A percentile compares a stretch with the other conserved stretches of the same genome.
Conservation (phyloP, 2,329 filamentous ascomycete genomes). For the Claviceps spartinae region DNA sequence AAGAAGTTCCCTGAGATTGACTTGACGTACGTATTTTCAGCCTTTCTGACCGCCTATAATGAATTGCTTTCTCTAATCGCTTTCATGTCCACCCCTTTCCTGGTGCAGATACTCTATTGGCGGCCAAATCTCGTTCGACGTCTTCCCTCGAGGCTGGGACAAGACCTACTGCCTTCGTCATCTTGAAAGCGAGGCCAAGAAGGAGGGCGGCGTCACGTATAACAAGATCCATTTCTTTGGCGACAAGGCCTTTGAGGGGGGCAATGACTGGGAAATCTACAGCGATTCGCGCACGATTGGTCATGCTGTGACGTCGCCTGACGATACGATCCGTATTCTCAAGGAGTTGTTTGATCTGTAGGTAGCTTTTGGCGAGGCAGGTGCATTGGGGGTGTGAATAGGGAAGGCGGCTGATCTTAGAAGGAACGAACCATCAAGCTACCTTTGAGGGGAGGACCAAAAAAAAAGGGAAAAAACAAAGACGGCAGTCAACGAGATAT, state of each 20-base stretch:
- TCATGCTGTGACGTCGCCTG: conserved; percentile 67
- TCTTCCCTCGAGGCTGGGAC: conserved; percentile 95
- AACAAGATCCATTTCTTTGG: conserved; percentile 94
- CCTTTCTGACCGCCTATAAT: too few species aligned
- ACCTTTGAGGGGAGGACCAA: too few species aligned
- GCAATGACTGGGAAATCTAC: conserved; percentile 95
- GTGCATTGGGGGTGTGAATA: background rate
- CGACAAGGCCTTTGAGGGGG: conserved; percentile 82
- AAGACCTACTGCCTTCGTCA: conserved; percentile 94
- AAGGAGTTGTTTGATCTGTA: conserved; percentile 67
- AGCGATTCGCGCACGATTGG: conserved; percentile 68
- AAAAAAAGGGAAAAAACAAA: background rate
- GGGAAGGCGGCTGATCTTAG: background rate
- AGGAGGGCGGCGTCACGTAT: conserved; percentile 59
- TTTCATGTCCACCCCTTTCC: too few species aligned
- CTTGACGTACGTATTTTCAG: conserved; percentile 45
- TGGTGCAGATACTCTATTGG: conserved; percentile 69
- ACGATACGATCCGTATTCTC: conserved; percentile 68
- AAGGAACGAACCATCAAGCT: too few species aligned
- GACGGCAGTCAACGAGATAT: background rate
- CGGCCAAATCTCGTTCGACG: conserved; percentile 95
- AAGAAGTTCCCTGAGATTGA: conserved; percentile 73
- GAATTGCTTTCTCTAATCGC: background rate
- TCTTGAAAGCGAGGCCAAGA: conserved; percentile 64
- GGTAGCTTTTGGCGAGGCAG: background rate